Conservation (phyloP, 352 stramenopile species). For the Globisporangium nagaii region DNA sequence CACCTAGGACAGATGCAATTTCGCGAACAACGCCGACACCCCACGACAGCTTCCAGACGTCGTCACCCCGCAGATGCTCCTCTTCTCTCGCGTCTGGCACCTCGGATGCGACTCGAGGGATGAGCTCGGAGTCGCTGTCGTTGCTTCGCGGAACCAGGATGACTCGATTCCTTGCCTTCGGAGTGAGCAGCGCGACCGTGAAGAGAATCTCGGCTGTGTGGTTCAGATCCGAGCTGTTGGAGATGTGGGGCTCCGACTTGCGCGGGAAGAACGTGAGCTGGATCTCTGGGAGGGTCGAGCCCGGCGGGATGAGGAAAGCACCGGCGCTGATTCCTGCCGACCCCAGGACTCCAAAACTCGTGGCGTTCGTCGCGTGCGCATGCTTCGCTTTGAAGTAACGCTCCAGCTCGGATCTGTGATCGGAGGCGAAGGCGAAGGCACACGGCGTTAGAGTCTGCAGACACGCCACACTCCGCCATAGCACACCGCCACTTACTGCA, state of each 20-base stretch:
- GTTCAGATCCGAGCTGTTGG: slow-evolving; percentile 35
- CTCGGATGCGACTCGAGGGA: slow-evolving; percentile 41
- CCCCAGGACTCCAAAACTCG: slow-evolving; percentile 52
- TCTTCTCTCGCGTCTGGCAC: slow-evolving; percentile 34
- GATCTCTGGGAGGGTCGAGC: slow-evolving; percentile 68
- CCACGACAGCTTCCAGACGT: slow-evolving; percentile 64
- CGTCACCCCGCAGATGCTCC: slow-evolving; percentile 42
- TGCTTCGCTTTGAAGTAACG: slow-evolving; percentile 42
- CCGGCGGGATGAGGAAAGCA: slow-evolving; percentile 69
- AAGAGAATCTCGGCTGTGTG: slow-evolving; percentile 59
- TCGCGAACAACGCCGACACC: slow-evolving; percentile 54
- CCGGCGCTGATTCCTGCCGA: slow-evolving; percentile 67
- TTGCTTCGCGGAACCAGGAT: slow-evolving; percentile 26
- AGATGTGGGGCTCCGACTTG: slow-evolving; percentile 74
- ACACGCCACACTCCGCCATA: too few relatives aligned
- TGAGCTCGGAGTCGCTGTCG: slow-evolving; percentile 31
- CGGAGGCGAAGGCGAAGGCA: neutral
- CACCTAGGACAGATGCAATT: slow-evolving; percentile 41
- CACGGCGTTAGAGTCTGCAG: neutral
- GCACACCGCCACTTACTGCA: slow-evolving; percentile 29
- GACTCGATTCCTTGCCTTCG: slow-evolving; percentile 41
- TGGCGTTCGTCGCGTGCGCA: slow-evolving; percentile 15
- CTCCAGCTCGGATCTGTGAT: slow-evolving; percentile 29
- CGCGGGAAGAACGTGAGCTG: slow-evolving; percentile 88
- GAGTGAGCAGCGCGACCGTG: slow-evolving; percentile 76